Conservation (phyloP, 495 filamentous ascomycete genomes). For the Aspergillus kassunensis region DNA sequence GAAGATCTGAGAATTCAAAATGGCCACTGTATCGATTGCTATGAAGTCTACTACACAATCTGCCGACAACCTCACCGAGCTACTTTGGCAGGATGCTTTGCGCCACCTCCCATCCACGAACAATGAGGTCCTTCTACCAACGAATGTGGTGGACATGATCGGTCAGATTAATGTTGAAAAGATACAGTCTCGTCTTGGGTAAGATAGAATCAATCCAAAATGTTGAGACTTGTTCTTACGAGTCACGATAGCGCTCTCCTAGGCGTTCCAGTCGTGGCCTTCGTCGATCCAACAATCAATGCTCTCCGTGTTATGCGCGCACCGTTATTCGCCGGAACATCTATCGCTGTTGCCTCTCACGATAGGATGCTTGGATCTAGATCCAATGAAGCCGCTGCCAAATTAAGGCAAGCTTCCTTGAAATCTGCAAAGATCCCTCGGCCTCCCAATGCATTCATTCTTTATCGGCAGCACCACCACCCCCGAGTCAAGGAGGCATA, state of each 20-base stretch:
- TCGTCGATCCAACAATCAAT: slow-evolving; percentile 25
- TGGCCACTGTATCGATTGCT: slow-evolving; percentile 18
- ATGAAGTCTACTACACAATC: slow-evolving; percentile 14
- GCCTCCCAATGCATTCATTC: slow-evolving; percentile 44
- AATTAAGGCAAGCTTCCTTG: slow-evolving; percentile 1
- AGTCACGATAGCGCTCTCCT: slow-evolving; percentile 18
- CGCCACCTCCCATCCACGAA: slow-evolving; percentile 23
- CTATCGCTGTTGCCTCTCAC: slow-evolving; percentile 22
- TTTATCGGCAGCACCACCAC: slow-evolving; percentile 43
- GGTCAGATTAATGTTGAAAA: slow-evolving; percentile 23
- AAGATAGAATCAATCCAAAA: slow-evolving; percentile 3
- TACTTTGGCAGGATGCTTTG: slow-evolving; percentile 27
- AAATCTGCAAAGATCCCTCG: slow-evolving; percentile 33
- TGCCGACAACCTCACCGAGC: slow-evolving; percentile 20
- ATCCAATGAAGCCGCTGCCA: neutral
- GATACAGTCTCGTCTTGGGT: slow-evolving; percentile 25
- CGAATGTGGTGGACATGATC: slow-evolving; percentile 24
- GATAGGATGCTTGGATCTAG: neutral
- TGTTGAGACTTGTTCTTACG: slow-evolving; percentile 8
- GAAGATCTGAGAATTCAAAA: slow-evolving; percentile 4
- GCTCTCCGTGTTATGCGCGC: slow-evolving; percentile 27
- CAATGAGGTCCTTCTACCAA: slow-evolving; percentile 26
- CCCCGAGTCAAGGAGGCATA: slow-evolving; percentile 29
- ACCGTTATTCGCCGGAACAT: slow-evolving; percentile 20
- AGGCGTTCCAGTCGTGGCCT: slow-evolving; percentile 23